phyloP scores from a whole-genome alignment of 2,329 filamentous ascomycete genomes.

The Phyllosticta ampelicida region DNA sequence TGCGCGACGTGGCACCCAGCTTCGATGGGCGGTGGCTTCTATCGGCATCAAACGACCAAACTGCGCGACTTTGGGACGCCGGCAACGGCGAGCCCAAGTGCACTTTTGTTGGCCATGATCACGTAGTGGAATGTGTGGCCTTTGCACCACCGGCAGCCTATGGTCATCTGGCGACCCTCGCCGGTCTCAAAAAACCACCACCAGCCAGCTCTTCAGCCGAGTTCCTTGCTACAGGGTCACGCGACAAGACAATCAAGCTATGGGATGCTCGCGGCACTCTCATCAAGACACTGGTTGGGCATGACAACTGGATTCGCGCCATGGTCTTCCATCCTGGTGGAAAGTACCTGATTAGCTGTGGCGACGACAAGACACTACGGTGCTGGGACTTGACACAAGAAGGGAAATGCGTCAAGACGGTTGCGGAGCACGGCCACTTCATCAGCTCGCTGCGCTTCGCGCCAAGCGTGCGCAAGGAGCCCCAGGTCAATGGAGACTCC shows the following conservation, averaged over 20 bases:
- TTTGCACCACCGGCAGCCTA: conserved; percentile 75
- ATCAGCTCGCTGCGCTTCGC: conserved; percentile 83
- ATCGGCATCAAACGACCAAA: conserved; percentile 73
- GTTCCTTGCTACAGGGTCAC: conserved; percentile 77
- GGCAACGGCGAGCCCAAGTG: conserved; percentile 64
- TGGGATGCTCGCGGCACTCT: conserved; percentile 81
- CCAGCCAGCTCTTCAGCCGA: conserved; percentile 65
- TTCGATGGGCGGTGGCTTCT: conserved; percentile 74
- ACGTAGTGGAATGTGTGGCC: conserved; percentile 74
- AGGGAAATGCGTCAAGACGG: conserved; percentile 74
- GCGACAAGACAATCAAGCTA: conserved; percentile 83
- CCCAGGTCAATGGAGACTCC: conserved; percentile 26
- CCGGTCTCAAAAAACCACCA: conserved; percentile 74
- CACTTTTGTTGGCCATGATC: conserved; percentile 76
- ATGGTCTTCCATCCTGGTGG: conserved; percentile 85
- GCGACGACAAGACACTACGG: conserved; percentile 82
- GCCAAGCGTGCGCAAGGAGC: conserved; percentile 58
- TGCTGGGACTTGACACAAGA: conserved; percentile 93
- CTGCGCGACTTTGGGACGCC: conserved; percentile 76
- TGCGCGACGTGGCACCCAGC: conserved; percentile 77
- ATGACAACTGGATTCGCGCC: conserved; percentile 88
- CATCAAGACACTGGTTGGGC: conserved; percentile 73
- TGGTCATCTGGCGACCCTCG: conserved; percentile 61
- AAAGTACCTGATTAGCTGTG: conserved; percentile 75
- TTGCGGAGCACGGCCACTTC: conserved; percentile 74